These are phyloP conservation scores for Bauhinia variegata DNA, from an alignment of 306 rosid genomes.

Conservation along the genomic window DNA sequence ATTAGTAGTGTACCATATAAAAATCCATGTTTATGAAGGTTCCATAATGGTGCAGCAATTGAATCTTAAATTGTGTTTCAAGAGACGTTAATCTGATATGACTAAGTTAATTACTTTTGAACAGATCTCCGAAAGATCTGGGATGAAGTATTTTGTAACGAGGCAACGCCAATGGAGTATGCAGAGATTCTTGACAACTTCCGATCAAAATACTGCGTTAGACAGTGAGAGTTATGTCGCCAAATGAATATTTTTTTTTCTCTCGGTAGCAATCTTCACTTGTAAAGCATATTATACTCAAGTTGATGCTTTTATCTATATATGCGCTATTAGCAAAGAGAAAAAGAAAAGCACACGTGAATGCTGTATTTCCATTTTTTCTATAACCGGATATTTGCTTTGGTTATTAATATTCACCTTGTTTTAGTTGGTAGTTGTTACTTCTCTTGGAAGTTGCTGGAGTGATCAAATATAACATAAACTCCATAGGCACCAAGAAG, in stretches of 20 bases:
- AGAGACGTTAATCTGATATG: slow-evolving; percentile 2
- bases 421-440: no score
- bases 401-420: no score
- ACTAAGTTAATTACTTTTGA: slow-evolving; percentile 25
- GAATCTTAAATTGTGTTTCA: neutral
- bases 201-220: slow-evolving; percentile 62
- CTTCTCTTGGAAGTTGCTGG: no score
- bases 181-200: slow-evolving; percentile 71
- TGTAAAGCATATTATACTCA: slow-evolving; percentile 29
- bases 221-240: slow-evolving; percentile 32
- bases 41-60: slow-evolving; percentile 15
- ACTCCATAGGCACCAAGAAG: no score
- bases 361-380: no score
- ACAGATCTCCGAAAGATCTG: slow-evolving; percentile 77
- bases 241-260: slow-evolving; percentile 4
- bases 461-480: no score
- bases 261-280: slow-evolving; percentile 1
- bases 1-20: no score
- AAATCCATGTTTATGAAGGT: neutral
- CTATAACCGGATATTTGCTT: no score
- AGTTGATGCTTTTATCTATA: neutral
- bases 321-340: neutral
- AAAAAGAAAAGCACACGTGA: no score
- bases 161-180: slow-evolving; percentile 73
- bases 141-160: slow-evolving; percentile 72